Evolutionary conservation across 805 yeast genomes (phyloP).

Genomic region (Candida bentonensis): DNA sequence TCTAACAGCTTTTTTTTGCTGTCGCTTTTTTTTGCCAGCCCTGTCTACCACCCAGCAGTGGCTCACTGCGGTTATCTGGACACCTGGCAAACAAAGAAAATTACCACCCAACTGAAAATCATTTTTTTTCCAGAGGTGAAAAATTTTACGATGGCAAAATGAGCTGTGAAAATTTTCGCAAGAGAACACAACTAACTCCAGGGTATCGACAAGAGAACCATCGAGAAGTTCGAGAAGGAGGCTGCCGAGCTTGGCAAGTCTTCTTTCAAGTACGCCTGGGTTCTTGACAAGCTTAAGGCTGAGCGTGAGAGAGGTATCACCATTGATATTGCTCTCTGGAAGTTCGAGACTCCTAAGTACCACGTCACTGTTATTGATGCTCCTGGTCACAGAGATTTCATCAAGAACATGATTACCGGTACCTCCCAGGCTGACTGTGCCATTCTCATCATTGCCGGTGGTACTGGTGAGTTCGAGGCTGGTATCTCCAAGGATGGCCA

Average conservation of each 20-base stretch:
- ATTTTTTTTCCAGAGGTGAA: too few relatives aligned
- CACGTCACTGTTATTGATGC: slow-evolving; percentile 87
- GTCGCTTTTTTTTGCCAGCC: too few relatives aligned
- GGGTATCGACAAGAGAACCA: slow-evolving; percentile 87
- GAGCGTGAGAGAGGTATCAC: slow-evolving; percentile 97
- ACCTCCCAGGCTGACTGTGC: slow-evolving; percentile 91
- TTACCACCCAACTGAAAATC: too few relatives aligned
- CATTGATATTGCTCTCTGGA: slow-evolving; percentile 85
- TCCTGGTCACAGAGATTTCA: slow-evolving; percentile 94
- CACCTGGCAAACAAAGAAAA: too few relatives aligned
- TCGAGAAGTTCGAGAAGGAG: slow-evolving; percentile 96
- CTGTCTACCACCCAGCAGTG: too few relatives aligned
- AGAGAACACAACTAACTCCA: neutral
- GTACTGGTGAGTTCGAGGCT: slow-evolving; percentile 90
- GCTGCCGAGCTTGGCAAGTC: slow-evolving; percentile 96
- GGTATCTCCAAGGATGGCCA: slow-evolving; percentile 92
- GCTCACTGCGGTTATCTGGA: too few relatives aligned
- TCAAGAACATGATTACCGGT: slow-evolving; percentile 93
- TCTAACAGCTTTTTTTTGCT: neutral
- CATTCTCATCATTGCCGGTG: slow-evolving; percentile 79
- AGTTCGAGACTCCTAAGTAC: slow-evolving; percentile 84
- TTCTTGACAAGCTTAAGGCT: slow-evolving; percentile 87
- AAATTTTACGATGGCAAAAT: too few relatives aligned
- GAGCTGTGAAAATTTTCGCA: too few relatives aligned
- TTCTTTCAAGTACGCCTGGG: slow-evolving; percentile 97